Conservation (phyloP, 129 eudicot genomes). For the Heracleum sosnowskyi region DNA sequence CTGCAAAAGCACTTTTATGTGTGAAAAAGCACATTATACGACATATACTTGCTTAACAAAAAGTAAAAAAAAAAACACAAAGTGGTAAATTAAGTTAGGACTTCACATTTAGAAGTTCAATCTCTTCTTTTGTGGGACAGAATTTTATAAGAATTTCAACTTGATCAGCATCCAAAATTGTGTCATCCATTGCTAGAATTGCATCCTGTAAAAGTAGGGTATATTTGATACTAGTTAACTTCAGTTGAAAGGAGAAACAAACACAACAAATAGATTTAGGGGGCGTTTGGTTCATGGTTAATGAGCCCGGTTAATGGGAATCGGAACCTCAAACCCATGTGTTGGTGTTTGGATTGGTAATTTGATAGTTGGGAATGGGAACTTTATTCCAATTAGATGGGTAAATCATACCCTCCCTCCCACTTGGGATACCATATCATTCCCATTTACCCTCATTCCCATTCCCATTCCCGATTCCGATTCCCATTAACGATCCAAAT, state of each 20-base stretch:
- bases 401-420: no score
- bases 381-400: no score
- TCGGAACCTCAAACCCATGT: no score
- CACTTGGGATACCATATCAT: no score
- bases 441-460: no score
- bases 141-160: conserved; percentile 75
- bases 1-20: not conserved
- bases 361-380: no score
- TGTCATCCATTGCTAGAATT: conserved; percentile 70
- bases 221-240: conserved; percentile 8
- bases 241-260: conserved; percentile 9
- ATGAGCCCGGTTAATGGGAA: no score
- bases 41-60: not conserved
- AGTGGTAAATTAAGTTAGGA: not conserved
- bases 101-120: conserved; percentile 75
- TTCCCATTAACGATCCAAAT: no score
- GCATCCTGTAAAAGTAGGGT: conserved; percentile 44
- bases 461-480: no score
- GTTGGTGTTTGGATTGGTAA: no score
- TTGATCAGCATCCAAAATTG: conserved; percentile 76
- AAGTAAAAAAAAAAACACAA: not conserved
- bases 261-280: no score
- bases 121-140: conserved; percentile 83
- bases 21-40: not conserved
- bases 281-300: no score